Base-by-base conservation (phyloP, 2,329 filamentous ascomycete species). In the Blumeriella jaapii region DNA sequence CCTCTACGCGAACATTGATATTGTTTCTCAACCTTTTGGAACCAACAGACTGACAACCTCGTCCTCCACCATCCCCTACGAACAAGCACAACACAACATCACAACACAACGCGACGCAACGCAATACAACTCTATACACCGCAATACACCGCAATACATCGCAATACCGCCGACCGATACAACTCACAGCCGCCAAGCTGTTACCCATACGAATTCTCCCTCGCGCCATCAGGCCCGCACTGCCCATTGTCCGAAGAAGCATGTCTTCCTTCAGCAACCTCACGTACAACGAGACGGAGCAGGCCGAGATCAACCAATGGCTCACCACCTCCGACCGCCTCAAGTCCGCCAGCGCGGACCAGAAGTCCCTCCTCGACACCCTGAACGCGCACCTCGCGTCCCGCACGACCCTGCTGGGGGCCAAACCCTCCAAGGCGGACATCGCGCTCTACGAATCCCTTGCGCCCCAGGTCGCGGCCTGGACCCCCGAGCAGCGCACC, bases 291-390 rank as follows among this genome's bases (percentile, higher is more conserved):
- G 67, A 78, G 51, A 71, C 75, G 47, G 87, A 96, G 64, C 78
- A 87, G 63, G 73, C 81, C 12, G 85, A 94, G 63, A 81, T 94
- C 59, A 76, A 80, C 61, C 80, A 91, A 67, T 95, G 87, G 87
- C 70, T 89, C 55, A 78, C 75, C 54, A 82, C 82, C 29, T 75
- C 83, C 26, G 71, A 78, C 42, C 76, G 80, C 47, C 71, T 93
- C 55, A 72, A 73, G 54, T 61, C 65, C 20, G 56, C 69, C 19
- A 61, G 67, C 32, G 58, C 62, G 10, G 69, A 72, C 43, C 59
- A 65, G 8, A 61, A 72, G 18, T 69, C 75, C 45, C 78, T 86
- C 42, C 72, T 95, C 45, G 73, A 78, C 39, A 74, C 78, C 36
- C 73, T 96, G 51, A 94, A 96, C 68, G 69, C 73, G 39, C 85